Base-by-base conservation (phyloP, 2,329 filamentous ascomycete species). In the Ceratocystiopsis sp. region DNA sequence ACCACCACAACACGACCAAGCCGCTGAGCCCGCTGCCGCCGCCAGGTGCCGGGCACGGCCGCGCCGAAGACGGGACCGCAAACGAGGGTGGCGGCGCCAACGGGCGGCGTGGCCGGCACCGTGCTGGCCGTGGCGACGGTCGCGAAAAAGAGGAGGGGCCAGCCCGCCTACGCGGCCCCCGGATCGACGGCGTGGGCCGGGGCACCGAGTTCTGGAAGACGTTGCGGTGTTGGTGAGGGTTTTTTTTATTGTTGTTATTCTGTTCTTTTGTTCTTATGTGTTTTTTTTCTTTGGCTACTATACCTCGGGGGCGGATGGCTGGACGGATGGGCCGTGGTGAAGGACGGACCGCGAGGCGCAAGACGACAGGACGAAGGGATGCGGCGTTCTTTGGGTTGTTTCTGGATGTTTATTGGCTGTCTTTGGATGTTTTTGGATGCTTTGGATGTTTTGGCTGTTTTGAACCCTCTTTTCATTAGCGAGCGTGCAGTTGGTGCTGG, bases 1-100 rank as follows among this genome's bases (percentile, higher is more conserved):
- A 68, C 50, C 65, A 67, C 25, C 60, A 67, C 40, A 71, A 71
- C 48, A 67, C 71, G 59, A 75, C 73, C 17, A 73, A 71, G 59
- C 71, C 73, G 19, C 54, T 75, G 41, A 72, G 68, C 16, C 73
- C 73, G 21, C 56, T 75, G 42, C 67, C 68, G 1, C 19, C 7
- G 53, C 53, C 5, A 12, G 54, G 57, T 25, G 53, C 25, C 14
- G 37, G 38, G 3, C 34, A 38, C 34, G 39, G 19, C 15, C 29
- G 14, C 13, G 42, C 48, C n/a, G 49, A 51, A 40, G 42, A 43
- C 41, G 25, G 18, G 35, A 41, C 25, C 2, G 10, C 25, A 10
- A 11, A 4, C 37, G 34, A 38, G 13, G 18, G 18, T 41, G 34
- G 14, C 15, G 16, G 15, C 35, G 21, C 42, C n/a, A 46, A 48